A percentile compares a stretch with the other conserved stretches of the same genome.
phyloP scores from a whole-genome alignment of 495 filamentous ascomycete species.

The Podospora pseudopauciseta region DNA sequence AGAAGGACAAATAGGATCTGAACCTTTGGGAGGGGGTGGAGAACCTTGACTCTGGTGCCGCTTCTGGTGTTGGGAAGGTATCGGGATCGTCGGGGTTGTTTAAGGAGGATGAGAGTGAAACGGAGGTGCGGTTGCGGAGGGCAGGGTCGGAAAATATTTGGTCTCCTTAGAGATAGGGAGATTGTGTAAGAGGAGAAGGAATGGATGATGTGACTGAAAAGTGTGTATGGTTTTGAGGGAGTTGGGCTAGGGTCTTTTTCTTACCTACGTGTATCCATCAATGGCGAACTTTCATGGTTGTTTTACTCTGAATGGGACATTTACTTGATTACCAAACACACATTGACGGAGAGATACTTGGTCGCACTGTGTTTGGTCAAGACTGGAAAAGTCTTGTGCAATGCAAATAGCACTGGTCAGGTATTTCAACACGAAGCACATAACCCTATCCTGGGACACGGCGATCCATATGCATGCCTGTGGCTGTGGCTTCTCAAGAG shows the following conservation, averaged over 20 bases:
- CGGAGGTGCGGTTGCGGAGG: not conserved
- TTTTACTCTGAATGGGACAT: not conserved
- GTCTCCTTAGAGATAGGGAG: not conserved
- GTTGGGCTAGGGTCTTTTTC: not conserved
- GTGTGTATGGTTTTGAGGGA: not conserved
- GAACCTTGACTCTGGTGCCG: not conserved
- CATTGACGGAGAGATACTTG: not conserved
- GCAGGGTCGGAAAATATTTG: not conserved
- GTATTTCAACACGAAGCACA: too few species aligned
- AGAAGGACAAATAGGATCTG: conserved; percentile 62
- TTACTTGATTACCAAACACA: not conserved
- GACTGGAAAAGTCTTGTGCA: too few species aligned
- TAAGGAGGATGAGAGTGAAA: not conserved
- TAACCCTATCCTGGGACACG: too few species aligned
- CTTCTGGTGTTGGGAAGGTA: not conserved
- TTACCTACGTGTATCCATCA: not conserved
- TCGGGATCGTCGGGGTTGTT: not conserved
- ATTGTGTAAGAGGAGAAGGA: not conserved
- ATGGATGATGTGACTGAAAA: not conserved
- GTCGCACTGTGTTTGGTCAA: too few species aligned
- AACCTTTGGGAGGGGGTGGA: conserved; percentile 13
- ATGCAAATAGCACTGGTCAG: too few species aligned
- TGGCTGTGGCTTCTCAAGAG: too few species aligned
- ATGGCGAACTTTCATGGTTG: not conserved
- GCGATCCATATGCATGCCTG: too few species aligned